A percentile compares a stretch with the other conserved stretches of the same genome.
Conservation (phyloP, 176 grass and related monocot genomes). For the Aegilops sharonensis region DNA sequence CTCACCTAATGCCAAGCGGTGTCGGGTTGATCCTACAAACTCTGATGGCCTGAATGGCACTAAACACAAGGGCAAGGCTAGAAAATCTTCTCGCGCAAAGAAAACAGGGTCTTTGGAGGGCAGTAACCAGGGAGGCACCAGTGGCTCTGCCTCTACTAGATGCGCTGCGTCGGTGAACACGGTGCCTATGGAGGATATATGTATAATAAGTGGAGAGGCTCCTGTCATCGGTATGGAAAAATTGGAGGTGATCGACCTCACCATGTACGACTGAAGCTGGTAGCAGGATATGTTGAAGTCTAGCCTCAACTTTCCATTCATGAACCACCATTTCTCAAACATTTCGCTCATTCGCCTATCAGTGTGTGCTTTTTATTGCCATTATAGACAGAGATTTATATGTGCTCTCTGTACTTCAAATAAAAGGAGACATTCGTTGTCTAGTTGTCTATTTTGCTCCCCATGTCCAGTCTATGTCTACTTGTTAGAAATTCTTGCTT, state of each 20-base stretch:
- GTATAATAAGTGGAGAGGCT: slow-evolving; percentile 28
- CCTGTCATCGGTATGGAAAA: not conserved
- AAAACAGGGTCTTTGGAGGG: too few relatives aligned
- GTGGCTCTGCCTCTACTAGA: too few relatives aligned
- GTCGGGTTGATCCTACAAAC: not conserved
- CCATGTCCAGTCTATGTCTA: not conserved
- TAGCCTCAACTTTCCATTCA: not conserved
- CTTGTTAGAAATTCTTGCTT: not conserved
- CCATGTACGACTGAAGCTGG: slow-evolving; percentile 35
- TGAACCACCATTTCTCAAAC: not conserved
- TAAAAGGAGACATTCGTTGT: not conserved
- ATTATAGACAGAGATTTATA: not conserved
- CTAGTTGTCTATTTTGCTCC: not conserved
- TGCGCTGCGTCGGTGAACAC: slow-evolving; percentile 2
- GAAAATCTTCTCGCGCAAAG: slow-evolving; percentile 4
- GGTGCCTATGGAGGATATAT: slow-evolving; percentile 31
- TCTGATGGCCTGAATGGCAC: slow-evolving; percentile 36
- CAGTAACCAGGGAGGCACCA: too few relatives aligned
- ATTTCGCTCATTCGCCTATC: not conserved
- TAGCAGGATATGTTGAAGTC: not conserved
- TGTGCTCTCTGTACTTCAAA: not conserved
- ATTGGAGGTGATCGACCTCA: slow-evolving; percentile 18
- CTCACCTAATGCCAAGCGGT: not conserved
- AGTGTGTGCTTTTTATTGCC: not conserved
- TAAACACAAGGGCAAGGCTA: slow-evolving; percentile 45